Evolutionary conservation across 2,329 filamentous ascomycete genomes (phyloP).

Genomic region (Cytospora leucostoma): DNA sequence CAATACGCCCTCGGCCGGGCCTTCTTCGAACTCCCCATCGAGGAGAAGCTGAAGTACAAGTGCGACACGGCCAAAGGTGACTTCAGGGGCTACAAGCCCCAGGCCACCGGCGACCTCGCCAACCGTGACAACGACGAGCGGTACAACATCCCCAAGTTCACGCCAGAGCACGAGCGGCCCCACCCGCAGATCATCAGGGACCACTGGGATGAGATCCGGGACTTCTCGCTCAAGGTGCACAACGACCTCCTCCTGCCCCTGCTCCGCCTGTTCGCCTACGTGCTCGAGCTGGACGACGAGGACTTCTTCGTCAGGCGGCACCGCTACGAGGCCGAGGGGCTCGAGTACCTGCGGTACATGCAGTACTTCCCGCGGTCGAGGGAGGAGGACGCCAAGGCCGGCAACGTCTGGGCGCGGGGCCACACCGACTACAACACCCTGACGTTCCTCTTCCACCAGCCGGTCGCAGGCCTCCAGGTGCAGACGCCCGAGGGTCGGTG

Average conservation of each 20-base stretch:
- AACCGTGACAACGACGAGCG: conserved; percentile 32
- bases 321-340: conserved; percentile 33
- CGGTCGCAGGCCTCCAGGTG: conserved; percentile 55
- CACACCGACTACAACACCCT: conserved; percentile 40
- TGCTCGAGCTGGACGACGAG: conserved; percentile 35
- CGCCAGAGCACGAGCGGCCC: conserved; percentile 29
- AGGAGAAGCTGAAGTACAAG: conserved; percentile 29
- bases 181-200: conserved; percentile 32
- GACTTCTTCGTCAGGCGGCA: conserved; percentile 33
- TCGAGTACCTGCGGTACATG: conserved; percentile 36
- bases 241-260: conserved; percentile 30
- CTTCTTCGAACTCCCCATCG: conserved; percentile 22
- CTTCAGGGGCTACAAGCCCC: conserved; percentile 35
- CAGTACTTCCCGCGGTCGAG: conserved; percentile 33
- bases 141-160: conserved; percentile 35
- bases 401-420: conserved; percentile 32
- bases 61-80: conserved; percentile 35
- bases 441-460: conserved; percentile 57
- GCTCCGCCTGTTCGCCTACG: conserved; percentile 28
- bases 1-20: conserved; percentile 24
- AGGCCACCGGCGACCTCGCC: conserved; percentile 30
- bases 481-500: conserved; percentile 42
- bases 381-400: conserved; percentile 28
- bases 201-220: conserved; percentile 34
- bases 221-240: conserved; percentile 29